Percentiles rank a stretch among this genome's conserved stretches.
phyloP scores from a whole-genome alignment of 257 asterid species.

The Solanum chiquidenum region DNA sequence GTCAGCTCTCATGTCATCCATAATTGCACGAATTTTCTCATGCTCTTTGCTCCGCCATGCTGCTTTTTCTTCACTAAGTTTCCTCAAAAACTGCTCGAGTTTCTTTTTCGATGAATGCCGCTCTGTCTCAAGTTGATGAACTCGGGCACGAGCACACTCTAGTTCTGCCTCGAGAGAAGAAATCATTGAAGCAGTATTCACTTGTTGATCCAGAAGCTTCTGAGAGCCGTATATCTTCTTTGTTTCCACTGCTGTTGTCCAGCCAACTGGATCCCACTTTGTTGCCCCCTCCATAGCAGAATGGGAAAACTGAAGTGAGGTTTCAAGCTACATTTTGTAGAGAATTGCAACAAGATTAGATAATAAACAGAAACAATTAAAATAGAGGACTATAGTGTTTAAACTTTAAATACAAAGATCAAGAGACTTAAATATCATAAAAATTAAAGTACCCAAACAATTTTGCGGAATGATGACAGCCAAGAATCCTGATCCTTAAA shows the following conservation, averaged over 20 bases:
- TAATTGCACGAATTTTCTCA: constrained; percentile 46
- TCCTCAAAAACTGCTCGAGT: constrained; percentile 53
- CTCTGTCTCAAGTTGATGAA: constrained; percentile 48
- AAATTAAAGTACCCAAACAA: background rate
- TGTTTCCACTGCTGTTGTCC: constrained; percentile 17
- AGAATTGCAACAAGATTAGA: background rate
- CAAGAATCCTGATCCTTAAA: background rate
- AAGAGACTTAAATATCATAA: background rate
- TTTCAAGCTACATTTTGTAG: constrained; percentile 21
- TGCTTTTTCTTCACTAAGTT: constrained; percentile 51
- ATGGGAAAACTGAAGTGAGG: constrained; percentile 26
- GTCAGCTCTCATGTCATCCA: constrained; percentile 50
- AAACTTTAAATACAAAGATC: background rate
- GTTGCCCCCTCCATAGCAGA: constrained; percentile 58
- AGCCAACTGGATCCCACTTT: constrained; percentile 54
- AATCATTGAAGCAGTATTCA: constrained; percentile 22
- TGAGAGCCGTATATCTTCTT: constrained; percentile 19
- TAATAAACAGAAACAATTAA: background rate
- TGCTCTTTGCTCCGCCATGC: constrained; percentile 59
- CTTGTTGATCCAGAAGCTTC: constrained; percentile 19
- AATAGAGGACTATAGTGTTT: background rate
- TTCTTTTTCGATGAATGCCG: constrained; percentile 48
- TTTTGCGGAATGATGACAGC: background rate
- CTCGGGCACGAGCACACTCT: constrained; percentile 40
- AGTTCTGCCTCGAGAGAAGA: constrained; percentile 49